phyloP scores from a whole-genome alignment of 768 basidiomycete species.

The Stropharia rugosoannulata region DNA sequence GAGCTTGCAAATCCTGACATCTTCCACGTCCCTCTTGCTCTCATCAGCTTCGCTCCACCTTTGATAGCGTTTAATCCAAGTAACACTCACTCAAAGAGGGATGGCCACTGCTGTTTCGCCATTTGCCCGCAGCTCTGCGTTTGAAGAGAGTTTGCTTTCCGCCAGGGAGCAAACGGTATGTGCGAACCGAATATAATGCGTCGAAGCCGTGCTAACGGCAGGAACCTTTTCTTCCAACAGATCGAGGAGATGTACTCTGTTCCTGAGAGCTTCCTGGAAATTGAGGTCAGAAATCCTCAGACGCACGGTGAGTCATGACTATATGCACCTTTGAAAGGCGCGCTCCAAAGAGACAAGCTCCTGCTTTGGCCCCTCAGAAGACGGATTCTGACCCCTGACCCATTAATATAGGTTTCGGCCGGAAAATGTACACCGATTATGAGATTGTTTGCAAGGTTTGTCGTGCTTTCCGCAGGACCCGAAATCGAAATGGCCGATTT shows the following conservation, averaged over 20 bases:
- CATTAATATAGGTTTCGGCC: conserved; percentile 70
- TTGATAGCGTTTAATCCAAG: background rate
- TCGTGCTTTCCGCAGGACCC: conserved; percentile 7
- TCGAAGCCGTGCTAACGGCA: conserved; percentile 13
- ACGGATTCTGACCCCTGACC: conserved; percentile 1
- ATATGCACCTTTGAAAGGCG: background rate
- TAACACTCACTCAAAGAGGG: background rate
- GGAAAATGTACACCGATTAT: conserved; percentile 99
- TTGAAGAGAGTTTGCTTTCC: conserved; percentile 50
- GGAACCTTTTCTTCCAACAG: conserved; percentile 31
- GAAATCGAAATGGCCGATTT: background rate
- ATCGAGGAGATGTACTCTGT: conserved; percentile 99
- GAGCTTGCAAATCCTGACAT: background rate
- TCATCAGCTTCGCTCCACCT: background rate
- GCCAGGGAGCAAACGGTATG: conserved; percentile 61
- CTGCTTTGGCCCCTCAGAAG: background rate
- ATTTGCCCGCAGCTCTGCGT: conserved; percentile 58
- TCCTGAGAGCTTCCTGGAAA: conserved; percentile 95
- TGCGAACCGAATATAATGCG: conserved; percentile 7
- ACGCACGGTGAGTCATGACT: conserved; percentile 73
- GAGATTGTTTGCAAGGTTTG: conserved; percentile 95
- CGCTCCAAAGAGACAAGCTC: background rate
- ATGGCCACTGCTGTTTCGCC: conserved; percentile 51
- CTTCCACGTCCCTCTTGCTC: background rate
- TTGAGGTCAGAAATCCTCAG: conserved; percentile 95